phyloP scores from a whole-genome alignment of 257 asterid genomes.

The Solanum chmielewskii region DNA sequence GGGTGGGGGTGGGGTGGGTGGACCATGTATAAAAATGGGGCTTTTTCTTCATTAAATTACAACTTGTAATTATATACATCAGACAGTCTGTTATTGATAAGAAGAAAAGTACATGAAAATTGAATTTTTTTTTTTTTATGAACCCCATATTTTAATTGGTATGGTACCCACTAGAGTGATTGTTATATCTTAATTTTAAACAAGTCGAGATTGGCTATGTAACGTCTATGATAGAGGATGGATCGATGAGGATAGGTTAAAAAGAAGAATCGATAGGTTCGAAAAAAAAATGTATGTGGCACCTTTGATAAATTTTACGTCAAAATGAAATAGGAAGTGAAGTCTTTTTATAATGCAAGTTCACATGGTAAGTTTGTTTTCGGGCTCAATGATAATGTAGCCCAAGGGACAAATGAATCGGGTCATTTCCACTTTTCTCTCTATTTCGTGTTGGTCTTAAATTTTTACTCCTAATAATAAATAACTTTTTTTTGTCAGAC shows the following conservation, averaged over 20 bases:
- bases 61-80: neutral
- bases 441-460: neutral
- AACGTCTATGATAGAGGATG: neutral
- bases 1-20: neutral
- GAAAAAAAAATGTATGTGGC: neutral
- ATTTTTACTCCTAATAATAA: neutral
- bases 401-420: neutral
- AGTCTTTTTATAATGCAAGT: neutral
- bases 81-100: neutral
- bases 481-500: neutral
- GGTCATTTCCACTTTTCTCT: neutral
- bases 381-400: neutral
- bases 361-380: neutral
- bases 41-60: neutral
- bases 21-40: neutral
- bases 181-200: neutral
- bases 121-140: neutral
- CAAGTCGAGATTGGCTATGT: neutral
- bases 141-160: neutral
- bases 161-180: neutral
- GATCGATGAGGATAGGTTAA: neutral
- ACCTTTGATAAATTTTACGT: neutral
- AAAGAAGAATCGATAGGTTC: neutral
- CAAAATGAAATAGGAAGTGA: neutral
- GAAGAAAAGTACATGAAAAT: neutral